Base-by-base conservation (phyloP, 139 green algal genomes). In the Mychonastes homosphaera region DNA sequence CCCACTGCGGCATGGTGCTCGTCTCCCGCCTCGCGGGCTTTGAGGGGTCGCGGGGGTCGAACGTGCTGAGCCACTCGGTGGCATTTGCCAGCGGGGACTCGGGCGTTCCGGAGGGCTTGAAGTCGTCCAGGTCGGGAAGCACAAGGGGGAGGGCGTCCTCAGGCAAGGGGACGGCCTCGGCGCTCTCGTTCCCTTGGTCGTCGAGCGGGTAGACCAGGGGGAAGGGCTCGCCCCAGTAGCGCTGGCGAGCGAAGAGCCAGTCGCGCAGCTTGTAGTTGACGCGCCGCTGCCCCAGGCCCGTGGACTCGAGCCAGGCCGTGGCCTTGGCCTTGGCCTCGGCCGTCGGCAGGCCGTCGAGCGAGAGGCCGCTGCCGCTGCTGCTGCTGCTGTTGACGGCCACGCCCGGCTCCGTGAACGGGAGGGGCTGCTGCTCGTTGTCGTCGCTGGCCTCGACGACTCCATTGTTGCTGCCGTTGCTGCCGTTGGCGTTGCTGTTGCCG, bases 141-240 rank as follows among this genome's bases (percentile, higher is more conserved):
- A 48, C 43, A 23, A 99, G 66, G 1, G 92, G 92, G 38, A 99
- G 82, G n/a, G 88, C 58, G 0, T 47, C 57, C 70, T 95, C 88
- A 10, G 71, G 53, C 1, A 98, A 56, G 0, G 84, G 44, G 12
- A 88, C 64, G 1, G 85, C 55, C 33, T 64, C 61, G 24, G 66
- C 62, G 4, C 41, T n/a, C n/a, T n/a, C n/a, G n/a, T n/a, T n/a
- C n/a, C n/a, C n/a, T n/a, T n/a, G n/a, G n/a, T n/a, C 39, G 23
- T 56, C 61, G 43, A 58, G 49, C 6, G 36, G 49, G 59, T 60
- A 59, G 9, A 96, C 66, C 6, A 99, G 72, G n/a, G 92, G 92
- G 75, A 99, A 97, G 28, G 92, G 92, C 71, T 98, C 92, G 1
- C 92, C 92, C 92, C 92, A 99, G 74, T 99, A 99, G 6, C 92